phyloP scores from a whole-genome alignment of 495 filamentous ascomycete genomes.

The Aspergillus asperescens region DNA sequence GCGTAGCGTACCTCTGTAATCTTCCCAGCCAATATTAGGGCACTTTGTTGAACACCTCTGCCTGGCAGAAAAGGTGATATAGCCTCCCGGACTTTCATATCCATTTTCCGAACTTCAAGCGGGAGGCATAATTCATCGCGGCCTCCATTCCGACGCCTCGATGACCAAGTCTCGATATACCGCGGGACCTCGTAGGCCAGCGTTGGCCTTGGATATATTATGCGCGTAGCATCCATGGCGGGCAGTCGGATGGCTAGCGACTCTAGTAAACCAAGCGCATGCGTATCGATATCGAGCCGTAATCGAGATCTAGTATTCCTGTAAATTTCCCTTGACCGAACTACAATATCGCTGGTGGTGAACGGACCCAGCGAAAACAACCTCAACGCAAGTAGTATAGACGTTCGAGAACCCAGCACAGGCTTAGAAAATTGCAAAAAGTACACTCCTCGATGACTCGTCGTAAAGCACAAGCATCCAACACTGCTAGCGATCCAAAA shows the following conservation, averaged over 20 bases:
- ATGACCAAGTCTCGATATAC: neutral
- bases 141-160: neutral
- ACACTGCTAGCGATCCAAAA: neutral
- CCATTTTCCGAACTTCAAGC: neutral
- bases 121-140: neutral
- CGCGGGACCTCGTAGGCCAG: neutral
- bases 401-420: neutral
- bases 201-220: neutral
- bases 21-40: neutral
- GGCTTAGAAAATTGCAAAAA: neutral
- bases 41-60: neutral
- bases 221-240: conserved; percentile 15
- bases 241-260: neutral
- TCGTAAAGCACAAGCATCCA: neutral
- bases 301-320: neutral
- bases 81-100: neutral
- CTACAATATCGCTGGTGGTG: neutral
- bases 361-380: neutral
- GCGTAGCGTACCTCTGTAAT: neutral
- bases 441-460: neutral
- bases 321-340: neutral
- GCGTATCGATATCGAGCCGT: neutral
- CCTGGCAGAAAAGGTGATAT: neutral
- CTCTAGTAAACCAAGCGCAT: conserved; percentile 11
- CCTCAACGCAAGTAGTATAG: neutral